Conservation (phyloP, 257 asterid species). For the Nicotiana tomentosiformis region DNA sequence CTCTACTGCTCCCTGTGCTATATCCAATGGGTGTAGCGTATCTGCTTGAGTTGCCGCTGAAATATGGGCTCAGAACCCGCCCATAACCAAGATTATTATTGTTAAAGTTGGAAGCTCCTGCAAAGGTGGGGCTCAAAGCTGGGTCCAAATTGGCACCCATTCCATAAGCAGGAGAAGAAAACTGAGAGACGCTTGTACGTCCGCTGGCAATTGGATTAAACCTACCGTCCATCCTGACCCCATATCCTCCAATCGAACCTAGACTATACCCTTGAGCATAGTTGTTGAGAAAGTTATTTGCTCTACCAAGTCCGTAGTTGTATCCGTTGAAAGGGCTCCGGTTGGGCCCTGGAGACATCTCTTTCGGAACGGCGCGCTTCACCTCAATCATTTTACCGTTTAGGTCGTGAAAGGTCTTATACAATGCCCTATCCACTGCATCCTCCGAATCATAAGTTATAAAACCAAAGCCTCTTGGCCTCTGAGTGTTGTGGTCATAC, state of each 20-base stretch:
- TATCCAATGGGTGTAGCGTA: slow-evolving; percentile 67
- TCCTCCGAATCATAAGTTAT: slow-evolving; percentile 78
- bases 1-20: slow-evolving; percentile 40
- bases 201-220: slow-evolving; percentile 51
- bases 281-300: slow-evolving; percentile 48
- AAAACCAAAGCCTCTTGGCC: slow-evolving; percentile 82
- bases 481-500: slow-evolving; percentile 83
- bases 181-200: slow-evolving; percentile 55
- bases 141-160: slow-evolving; percentile 68
- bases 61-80: slow-evolving; percentile 55
- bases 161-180: slow-evolving; percentile 46
- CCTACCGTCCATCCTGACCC: slow-evolving; percentile 63
- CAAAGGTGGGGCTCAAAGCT: slow-evolving; percentile 46
- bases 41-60: slow-evolving; percentile 49
- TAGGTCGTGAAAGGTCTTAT: slow-evolving; percentile 70
- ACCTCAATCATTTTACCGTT: slow-evolving; percentile 82
- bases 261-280: slow-evolving; percentile 55
- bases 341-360: slow-evolving; percentile 59
- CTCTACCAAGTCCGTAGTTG: slow-evolving; percentile 52
- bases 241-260: slow-evolving; percentile 53
- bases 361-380: slow-evolving; percentile 79
- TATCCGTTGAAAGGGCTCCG: slow-evolving; percentile 58
- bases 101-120: slow-evolving; percentile 57
- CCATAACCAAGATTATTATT: slow-evolving; percentile 58
- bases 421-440: slow-evolving; percentile 67